phyloP scores from a whole-genome alignment of 805 yeast genomes.

The Clavispora carvajalis region DNA sequence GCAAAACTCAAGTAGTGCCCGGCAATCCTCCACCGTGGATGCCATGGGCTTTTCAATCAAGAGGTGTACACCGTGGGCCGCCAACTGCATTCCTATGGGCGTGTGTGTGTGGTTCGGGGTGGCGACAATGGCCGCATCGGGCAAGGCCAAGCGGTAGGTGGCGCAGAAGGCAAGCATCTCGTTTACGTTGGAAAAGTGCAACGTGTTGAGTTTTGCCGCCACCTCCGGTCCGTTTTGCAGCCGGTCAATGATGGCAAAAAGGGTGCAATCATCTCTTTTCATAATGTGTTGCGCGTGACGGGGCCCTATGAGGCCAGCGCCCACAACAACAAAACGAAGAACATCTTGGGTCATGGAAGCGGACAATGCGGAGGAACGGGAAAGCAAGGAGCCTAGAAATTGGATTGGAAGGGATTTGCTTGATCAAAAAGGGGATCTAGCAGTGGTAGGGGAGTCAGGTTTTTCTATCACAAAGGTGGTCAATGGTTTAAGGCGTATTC shows the following conservation, averaged over 20 bases:
- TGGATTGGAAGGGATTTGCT: too few species aligned
- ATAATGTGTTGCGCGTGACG: conserved; percentile 22
- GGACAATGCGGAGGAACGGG: background rate
- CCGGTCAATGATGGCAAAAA: conserved; percentile 25
- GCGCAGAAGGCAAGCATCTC: conserved; percentile 18
- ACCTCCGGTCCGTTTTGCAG: conserved; percentile 16
- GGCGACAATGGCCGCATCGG: conserved; percentile 37
- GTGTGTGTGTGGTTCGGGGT: conserved; percentile 41
- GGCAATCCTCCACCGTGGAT: conserved; percentile 29
- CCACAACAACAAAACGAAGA: conserved; percentile 16
- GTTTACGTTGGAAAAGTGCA: conserved; percentile 16
- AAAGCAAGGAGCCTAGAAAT: background rate
- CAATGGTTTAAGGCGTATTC: too few species aligned
- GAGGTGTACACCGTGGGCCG: conserved; percentile 30
- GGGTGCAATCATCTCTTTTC: conserved; percentile 15
- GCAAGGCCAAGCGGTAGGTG: conserved; percentile 16
- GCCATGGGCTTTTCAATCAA: conserved; percentile 39
- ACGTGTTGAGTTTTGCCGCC: conserved; percentile 14
- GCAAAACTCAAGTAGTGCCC: conserved; percentile 26
- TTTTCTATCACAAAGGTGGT: too few species aligned
- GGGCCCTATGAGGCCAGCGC: conserved; percentile 27
- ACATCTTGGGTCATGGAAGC: conserved; percentile 1
- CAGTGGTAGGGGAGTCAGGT: too few species aligned
- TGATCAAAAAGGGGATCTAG: too few species aligned
- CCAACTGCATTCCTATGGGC: conserved; percentile 27